phyloP scores from a whole-genome alignment of 805 yeast genomes.

The Tetrapisispora fleetii region DNA sequence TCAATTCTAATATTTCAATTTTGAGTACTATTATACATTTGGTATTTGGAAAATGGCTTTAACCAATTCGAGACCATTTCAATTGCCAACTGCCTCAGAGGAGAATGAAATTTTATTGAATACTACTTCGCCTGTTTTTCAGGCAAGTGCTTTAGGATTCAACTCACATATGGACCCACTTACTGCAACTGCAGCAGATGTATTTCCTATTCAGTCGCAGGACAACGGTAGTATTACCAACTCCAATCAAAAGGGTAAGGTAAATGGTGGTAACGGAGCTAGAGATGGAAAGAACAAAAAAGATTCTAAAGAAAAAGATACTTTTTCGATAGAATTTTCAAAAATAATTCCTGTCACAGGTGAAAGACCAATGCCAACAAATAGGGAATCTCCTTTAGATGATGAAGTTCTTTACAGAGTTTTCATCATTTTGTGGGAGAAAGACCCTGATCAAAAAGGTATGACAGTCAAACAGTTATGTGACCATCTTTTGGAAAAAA shows the following conservation, averaged over 20 bases:
- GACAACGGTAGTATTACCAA: background rate
- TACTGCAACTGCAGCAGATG: conserved; percentile 2
- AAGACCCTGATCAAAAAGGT: conserved; percentile 60
- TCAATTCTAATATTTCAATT: background rate
- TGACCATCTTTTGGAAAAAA: conserved; percentile 60
- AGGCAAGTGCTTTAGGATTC: conserved; percentile 21
- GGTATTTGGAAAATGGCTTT: conserved; percentile 39
- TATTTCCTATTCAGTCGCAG: background rate
- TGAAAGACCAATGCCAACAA: conserved; percentile 60
- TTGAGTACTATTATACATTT: background rate
- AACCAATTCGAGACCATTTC: conserved; percentile 58
- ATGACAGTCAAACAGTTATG: conserved; percentile 88
- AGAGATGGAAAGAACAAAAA: conserved; percentile 6
- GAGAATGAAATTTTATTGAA: conserved; percentile 28
- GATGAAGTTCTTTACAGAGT: conserved; percentile 72
- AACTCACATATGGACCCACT: conserved; percentile 5
- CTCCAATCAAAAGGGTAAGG: background rate
- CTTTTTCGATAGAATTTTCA: conserved; percentile 37
- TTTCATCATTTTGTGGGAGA: conserved; percentile 58
- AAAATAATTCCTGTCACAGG: conserved; percentile 77
- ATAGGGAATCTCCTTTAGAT: conserved; percentile 42
- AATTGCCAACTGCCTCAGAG: conserved; percentile 33
- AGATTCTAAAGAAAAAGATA: conserved; percentile 15
- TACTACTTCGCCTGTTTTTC: conserved; percentile 27
- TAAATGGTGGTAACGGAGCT: background rate